Conservation (phyloP, 495 filamentous ascomycete species). For the Lasiosphaeria ovina region DNA sequence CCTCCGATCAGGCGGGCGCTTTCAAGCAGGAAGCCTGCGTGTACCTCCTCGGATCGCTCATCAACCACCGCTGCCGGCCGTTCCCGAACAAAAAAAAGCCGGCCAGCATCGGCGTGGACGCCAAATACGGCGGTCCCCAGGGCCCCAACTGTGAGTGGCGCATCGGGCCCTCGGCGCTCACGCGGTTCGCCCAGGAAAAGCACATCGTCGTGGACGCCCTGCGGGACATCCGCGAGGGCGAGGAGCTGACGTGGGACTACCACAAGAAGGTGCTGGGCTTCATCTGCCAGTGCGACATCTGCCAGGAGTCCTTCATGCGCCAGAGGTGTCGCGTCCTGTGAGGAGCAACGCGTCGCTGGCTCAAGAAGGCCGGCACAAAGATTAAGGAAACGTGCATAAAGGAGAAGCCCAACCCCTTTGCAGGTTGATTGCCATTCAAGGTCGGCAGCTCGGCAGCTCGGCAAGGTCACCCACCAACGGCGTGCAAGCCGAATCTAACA, state of each 20-base stretch:
- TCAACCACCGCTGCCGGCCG: slow-evolving; percentile 36
- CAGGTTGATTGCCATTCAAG: no score
- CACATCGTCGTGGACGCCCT: slow-evolving; percentile 28
- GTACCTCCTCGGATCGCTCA: slow-evolving; percentile 32
- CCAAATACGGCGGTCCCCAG: not conserved
- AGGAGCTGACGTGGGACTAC: slow-evolving; percentile 33
- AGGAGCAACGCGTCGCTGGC: not conserved
- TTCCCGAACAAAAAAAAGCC: not conserved
- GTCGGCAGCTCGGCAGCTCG: not conserved
- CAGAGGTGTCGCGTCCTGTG: slow-evolving; percentile 17
- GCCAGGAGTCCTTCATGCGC: slow-evolving; percentile 6
- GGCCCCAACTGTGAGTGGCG: slow-evolving; percentile 30
- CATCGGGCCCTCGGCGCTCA: slow-evolving; percentile 21
- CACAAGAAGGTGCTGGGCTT: slow-evolving; percentile 24
- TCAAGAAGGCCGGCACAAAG: not conserved
- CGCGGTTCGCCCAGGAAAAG: slow-evolving; percentile 18
- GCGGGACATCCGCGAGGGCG: slow-evolving; percentile 26
- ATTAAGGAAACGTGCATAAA: not conserved
- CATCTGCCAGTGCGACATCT: slow-evolving; percentile 23
- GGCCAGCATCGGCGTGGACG: not conserved
- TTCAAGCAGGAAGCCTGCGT: slow-evolving; percentile 16
- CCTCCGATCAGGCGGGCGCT: no score
- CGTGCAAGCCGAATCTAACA: no score
- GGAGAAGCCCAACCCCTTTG: not conserved
- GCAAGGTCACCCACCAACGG: no score